Conservation (phyloP, 257 asterid genomes). For the Plectranthus barbatus region DNA sequence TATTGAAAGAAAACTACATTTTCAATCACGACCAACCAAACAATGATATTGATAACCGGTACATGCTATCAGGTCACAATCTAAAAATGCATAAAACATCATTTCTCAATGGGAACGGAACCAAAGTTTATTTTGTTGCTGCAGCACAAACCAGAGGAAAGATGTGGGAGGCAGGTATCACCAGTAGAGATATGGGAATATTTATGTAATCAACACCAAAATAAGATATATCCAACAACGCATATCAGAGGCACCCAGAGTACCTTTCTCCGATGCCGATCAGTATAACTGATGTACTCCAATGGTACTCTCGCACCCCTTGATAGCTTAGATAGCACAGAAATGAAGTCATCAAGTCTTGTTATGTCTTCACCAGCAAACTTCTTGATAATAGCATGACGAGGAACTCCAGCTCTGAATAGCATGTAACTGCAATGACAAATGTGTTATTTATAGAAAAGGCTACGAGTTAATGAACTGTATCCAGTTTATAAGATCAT, state of each 20-base stretch:
- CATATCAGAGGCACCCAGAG: slow-evolving; percentile 6
- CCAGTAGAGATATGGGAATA: background rate
- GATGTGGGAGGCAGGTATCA: background rate
- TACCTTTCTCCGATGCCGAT: slow-evolving; percentile 98
- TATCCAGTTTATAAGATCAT: slow-evolving; percentile 1
- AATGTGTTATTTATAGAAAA: slow-evolving; percentile 4
- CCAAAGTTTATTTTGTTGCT: background rate
- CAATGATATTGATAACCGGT: too few relatives aligned
- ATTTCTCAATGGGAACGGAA: too few relatives aligned
- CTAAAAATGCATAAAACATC: too few relatives aligned
- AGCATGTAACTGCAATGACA: slow-evolving; percentile 69
- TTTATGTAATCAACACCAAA: background rate
- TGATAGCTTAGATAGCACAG: slow-evolving; percentile 72
- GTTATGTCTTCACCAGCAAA: slow-evolving; percentile 92
- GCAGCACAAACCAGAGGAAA: background rate
- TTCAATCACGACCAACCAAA: too few relatives aligned
- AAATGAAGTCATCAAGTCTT: slow-evolving; percentile 67
- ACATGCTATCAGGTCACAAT: too few relatives aligned
- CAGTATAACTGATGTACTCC: slow-evolving; percentile 74
- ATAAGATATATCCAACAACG: slow-evolving; percentile 4
- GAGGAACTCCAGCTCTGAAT: slow-evolving; percentile 93
- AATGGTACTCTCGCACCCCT: slow-evolving; percentile 94
- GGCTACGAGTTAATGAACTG: background rate
- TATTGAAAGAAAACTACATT: too few relatives aligned
- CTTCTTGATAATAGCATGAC: slow-evolving; percentile 92